Evolutionary conservation across 257 asterid genomes (phyloP), one percentile per base, ranked within the genome.

Genomic region (Henckelia pumila): DNA sequence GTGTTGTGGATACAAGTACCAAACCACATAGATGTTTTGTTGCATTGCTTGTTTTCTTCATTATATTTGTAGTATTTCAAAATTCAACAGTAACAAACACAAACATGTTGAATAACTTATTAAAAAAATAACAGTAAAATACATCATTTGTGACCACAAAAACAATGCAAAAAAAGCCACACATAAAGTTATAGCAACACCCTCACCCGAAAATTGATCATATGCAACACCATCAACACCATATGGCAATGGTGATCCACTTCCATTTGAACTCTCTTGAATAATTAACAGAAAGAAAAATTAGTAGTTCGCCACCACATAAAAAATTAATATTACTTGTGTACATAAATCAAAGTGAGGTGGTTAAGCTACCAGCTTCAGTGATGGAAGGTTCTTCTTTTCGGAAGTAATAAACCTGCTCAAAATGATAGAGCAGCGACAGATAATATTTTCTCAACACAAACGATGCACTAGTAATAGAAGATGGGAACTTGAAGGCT

Each of bases 371-470:
- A 89, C 95, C 92, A 8, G 85, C 53, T 58, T 49, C 70, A 52
- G 85, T 68, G 52, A 66, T 19, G 58, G 79, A 62, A 35, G 92
- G 89, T 75, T 76, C 82, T 79, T 85, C 89, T 82, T 83, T 93
- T 72, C 92, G 82, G 26, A 87, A 86, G 78, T 90, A 93, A 78
- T 90, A 94, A 64, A 83, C 97, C 85, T 91, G 97, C 87, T 94
- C 97, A 60, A 94, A 94, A 82, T 91, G 96, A 79, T 88, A 91
- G 60, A 94, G 95, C 84, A 77, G 64, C 1, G 96, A 91, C 23
- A 87, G 84, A 74, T 91, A 91, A 75, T 84, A 83, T 79, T 81
- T 91, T 71, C 99, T 82, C 55, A 94, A 79, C 63, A 88, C 88
- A 71, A 91, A 87, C 11, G 97, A 91, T 61, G 91, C 92, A 71